A percentile compares a stretch with the other conserved stretches of the same genome.
These are phyloP conservation scores for Plasmodium billcollinsi DNA, from an alignment of 169 alveolate genomes.

Conservation along the genomic window DNA sequence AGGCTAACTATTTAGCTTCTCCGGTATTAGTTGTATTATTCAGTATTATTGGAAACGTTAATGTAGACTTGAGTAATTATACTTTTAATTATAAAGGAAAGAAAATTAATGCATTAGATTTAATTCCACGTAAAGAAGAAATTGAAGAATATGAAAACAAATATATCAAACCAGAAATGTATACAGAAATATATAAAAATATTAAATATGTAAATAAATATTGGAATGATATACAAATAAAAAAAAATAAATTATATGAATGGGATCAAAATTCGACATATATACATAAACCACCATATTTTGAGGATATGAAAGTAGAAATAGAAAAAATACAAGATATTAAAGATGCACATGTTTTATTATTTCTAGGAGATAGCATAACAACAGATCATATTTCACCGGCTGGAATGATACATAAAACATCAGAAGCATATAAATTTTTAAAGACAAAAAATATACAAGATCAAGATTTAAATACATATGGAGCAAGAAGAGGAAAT, in stretches of 20 bases:
- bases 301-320: slow-evolving; percentile 82
- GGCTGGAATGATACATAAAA: slow-evolving; percentile 96
- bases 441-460: slow-evolving; percentile 89
- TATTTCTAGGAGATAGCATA: slow-evolving; percentile 94
- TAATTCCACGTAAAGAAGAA: slow-evolving; percentile 94
- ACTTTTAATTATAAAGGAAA: slow-evolving; percentile 94
- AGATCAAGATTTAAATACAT: slow-evolving; percentile 95
- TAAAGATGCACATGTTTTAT: slow-evolving; percentile 84
- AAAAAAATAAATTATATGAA: slow-evolving; percentile 89
- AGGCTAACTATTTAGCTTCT: slow-evolving; percentile 97
- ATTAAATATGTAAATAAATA: slow-evolving; percentile 93
- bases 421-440: slow-evolving; percentile 95
- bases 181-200: slow-evolving; percentile 92
- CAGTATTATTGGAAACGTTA: slow-evolving; percentile 96
- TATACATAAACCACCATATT: slow-evolving; percentile 96
- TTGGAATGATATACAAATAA: slow-evolving; percentile 93
- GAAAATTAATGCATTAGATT: slow-evolving; percentile 92
- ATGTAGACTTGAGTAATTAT: slow-evolving; percentile 93
- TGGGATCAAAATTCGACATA: slow-evolving; percentile 96
- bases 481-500: slow-evolving; percentile 98
- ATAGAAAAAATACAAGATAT: slow-evolving; percentile 80
- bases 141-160: slow-evolving; percentile 85
- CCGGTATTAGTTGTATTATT: slow-evolving; percentile 98
- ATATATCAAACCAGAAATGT: slow-evolving; percentile 93
- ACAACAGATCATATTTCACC: slow-evolving; percentile 99